Base-by-base conservation (phyloP, 257 asterid genomes). In the Marsdenia floribunda region DNA sequence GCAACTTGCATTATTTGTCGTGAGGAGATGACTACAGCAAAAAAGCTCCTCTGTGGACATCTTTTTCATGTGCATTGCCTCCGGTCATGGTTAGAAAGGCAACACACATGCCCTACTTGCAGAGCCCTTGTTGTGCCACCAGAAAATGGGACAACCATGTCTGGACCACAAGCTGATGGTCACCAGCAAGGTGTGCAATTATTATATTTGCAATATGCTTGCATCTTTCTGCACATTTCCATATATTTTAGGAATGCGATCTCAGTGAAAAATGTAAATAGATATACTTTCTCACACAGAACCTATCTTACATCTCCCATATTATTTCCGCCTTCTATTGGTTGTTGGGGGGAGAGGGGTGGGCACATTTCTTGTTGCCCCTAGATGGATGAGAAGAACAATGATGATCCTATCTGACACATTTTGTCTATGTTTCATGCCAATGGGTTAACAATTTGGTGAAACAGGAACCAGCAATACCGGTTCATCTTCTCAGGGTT, bases 21-120 rank as follows among this genome's bases (percentile, higher is more conserved):
- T 6, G 99, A 94, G 90, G 99, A 94, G 90, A 94, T 94, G 99
- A 88, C 94, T 69, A 82, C 87, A 4, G 97, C 99, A 21, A 94
- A 94, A 81, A 94, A 87, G 82, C 97, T 94, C 81, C 75, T 89
- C 12, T 94, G 99, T 24, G 97, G 99, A 58, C 99, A 94, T 87
- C 86, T 92, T 79, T 94, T 94, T 83, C 99, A 94, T 66, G 97
- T 93, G 66, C 96, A 91, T 82, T 91, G 98, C 86, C 93, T 93
- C 61, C 87, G 98, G 70, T 93, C 98, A 40, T 93, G 98, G 97
- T 81, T 93, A 75, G 97, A 91, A 83, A 89, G 97, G 79, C 97
- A 93, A 73, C 91, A 87, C 75, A 91, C 97, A 40, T 93, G 98
- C 76, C 98, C 98, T 67, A 91, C 97, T 49, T 94, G 99, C 84